Evolutionary conservation across 495 filamentous ascomycete species (phyloP), one percentile per base, ranked within the genome.

Genomic region (Aspergillus saccharolyticus): DNA sequence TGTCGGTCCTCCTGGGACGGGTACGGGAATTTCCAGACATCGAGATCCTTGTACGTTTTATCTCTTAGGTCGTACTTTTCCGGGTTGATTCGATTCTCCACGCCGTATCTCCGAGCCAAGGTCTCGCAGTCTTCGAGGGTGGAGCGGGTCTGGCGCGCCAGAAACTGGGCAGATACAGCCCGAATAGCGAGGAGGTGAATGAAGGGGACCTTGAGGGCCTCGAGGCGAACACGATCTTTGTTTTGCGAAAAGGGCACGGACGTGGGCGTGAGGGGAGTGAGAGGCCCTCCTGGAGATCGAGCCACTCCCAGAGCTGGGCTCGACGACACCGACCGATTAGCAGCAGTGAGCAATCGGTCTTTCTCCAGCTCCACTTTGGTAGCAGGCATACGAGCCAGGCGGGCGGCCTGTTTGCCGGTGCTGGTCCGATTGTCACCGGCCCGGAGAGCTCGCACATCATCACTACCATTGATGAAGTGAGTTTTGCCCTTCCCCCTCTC

Each of bases 21-120:
- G 67, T 92, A 94, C 7, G 80, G 75, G 68, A 90, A 94, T 15
- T 82, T 82, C 80, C 86, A 96, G 17, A 90, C 80, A 66, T 96
- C 88, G 25, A 96, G 76, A 56, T 96, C 91, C 63, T 87, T 90
- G 77, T 86, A 96, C 44, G 77, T 77, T 59, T 82, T 83, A 66
- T 89, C 89, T 63, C 75, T 81, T 47, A 93, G 72, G 52, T 79
- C 77, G 75, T 83, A 91, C 56, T 88, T 88, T 63, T 83, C 80
- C 3, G 74, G 68, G 44, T 81, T 75, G 45, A 86, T 77, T 52
- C 83, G 81, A 22, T 83, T 84, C 48, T 85, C 79, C 54, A 81
- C 80, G 30, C 71, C 80, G 52, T 76, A 74, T 57, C 84, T 80
- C 43, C 84, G 72, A 12, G 81, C 79, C 17, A 80, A 66, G 43